Conservation (phyloP, 176 grass and related monocot genomes). For the Miscanthus lutarioriparius region DNA sequence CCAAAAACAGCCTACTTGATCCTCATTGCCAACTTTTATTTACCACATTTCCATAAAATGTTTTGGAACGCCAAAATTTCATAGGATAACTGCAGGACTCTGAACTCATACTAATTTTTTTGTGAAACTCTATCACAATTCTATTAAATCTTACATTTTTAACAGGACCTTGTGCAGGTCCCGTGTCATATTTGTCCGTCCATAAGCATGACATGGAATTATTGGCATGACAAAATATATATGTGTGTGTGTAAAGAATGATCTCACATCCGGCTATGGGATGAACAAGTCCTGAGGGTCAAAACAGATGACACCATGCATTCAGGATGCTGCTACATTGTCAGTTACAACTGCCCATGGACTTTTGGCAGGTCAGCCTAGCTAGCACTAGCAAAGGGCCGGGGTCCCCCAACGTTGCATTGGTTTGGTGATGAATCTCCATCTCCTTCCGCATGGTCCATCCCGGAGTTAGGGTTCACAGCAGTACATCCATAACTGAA, state of each 20-base stretch:
- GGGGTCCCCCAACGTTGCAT: conserved; percentile 6
- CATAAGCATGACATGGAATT: background rate
- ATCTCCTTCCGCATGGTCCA: conserved; percentile 28
- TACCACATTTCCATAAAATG: background rate
- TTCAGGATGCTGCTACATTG: conserved; percentile 42
- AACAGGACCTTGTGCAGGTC: background rate
- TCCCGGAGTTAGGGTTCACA: conserved; percentile 17
- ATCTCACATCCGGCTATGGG: conserved; percentile 12
- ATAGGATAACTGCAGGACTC: background rate
- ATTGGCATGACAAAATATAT: background rate
- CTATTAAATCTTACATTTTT: background rate
- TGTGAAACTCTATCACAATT: background rate
- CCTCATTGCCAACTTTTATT: background rate
- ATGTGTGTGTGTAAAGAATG: background rate
- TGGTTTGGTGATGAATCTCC: conserved; percentile 29
- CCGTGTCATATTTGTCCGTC: background rate
- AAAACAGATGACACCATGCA: conserved; percentile 58
- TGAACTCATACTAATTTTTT: background rate
- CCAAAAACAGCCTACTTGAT: conserved; percentile 23
- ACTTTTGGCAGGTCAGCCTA: conserved; percentile 76
- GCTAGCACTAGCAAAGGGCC: background rate
- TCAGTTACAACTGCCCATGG: conserved; percentile 78
- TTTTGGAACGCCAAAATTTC: background rate
- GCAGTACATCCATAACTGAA: conserved; percentile 39
- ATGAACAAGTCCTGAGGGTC: conserved; percentile 41